Evolutionary conservation across 257 asterid species (phyloP), one percentile per base, ranked within the genome.

Genomic region (Solanum pimpinellifolium): DNA sequence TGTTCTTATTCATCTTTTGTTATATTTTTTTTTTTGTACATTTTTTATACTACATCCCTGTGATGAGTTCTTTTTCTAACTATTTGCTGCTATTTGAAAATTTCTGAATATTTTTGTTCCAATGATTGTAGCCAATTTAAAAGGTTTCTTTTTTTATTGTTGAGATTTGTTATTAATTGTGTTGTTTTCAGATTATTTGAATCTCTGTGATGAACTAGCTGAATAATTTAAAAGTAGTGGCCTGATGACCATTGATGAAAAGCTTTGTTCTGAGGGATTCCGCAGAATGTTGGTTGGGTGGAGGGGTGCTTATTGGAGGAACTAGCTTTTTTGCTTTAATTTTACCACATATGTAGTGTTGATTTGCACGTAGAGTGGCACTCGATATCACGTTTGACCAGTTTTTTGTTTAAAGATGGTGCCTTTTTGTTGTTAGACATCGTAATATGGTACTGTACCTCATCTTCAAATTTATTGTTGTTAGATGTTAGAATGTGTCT

Each of bases 251-350:
- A 77, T 44, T 44, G 62, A 77, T 77, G 83, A 76, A 12, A 76
- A 42, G 60, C 83, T 76, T 76, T 76, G 33, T 42, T 76, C 83
- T 76, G 83, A 76, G 37, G 83, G 83, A n/a, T 76, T 42, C 60
- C 1, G 39, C 7, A 1, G 39, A 37, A 56, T 20, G 65, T 8
- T 56, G 65, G 11, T 56, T 56, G 5, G n/a, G 65, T 4, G 25
- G 0, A 56, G 25, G 11, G 11, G 25, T 10, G 0, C n/a, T 56
- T 56, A 56, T 0, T 0, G 65, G 65, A 56, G 65, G 4, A 20
- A 56, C 65, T 56, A 7, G 25, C 1, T 56, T 33, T n/a, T 73
- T 33, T 33, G 44, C 44, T 72, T 72, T 33, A 16, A 72, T 31
- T 33, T 33, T 33, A 33, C 25, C 25, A 31, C 2, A 15, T 8